Percentiles rank a stretch among this genome's conserved stretches.
These are phyloP conservation scores for Mycena polygramma DNA, from an alignment of 768 basidiomycete genomes.

Conservation along the genomic window DNA sequence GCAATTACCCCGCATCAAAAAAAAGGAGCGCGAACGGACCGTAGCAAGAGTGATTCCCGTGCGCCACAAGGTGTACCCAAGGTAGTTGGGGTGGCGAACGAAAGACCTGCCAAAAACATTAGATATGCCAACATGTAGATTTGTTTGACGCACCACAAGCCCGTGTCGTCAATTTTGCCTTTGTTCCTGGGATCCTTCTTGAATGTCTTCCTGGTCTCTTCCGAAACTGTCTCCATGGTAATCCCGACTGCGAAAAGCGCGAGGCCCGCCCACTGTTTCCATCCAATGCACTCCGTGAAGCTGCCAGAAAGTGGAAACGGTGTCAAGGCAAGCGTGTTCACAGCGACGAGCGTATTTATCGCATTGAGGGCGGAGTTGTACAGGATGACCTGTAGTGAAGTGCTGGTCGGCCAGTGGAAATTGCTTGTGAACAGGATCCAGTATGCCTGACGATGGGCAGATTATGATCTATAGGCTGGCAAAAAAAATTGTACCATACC, in stretches of 20 bases:
- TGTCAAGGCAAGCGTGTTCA: slow-evolving; percentile 32
- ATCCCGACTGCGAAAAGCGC: slow-evolving; percentile 37
- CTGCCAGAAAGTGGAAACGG: slow-evolving; percentile 22
- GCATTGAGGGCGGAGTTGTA: slow-evolving; percentile 36
- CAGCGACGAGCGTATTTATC: slow-evolving; percentile 40
- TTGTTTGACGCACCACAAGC: slow-evolving; percentile 37
- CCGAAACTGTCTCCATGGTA: slow-evolving; percentile 38
- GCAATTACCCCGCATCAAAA: neutral
- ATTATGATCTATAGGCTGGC: neutral
- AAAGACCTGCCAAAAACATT: slow-evolving; percentile 15
- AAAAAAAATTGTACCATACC: neutral
- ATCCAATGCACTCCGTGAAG: slow-evolving; percentile 35
- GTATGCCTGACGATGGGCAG: slow-evolving; percentile 2
- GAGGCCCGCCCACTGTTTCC: slow-evolving; percentile 36
- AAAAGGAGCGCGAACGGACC: slow-evolving; percentile 6
- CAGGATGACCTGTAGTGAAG: slow-evolving; percentile 24
- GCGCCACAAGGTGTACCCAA: slow-evolving; percentile 42
- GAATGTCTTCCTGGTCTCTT: slow-evolving; percentile 39
- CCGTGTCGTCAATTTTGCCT: slow-evolving; percentile 39
- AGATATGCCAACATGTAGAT: slow-evolving; percentile 3
- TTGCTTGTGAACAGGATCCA: slow-evolving; percentile 25
- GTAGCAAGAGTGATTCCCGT: slow-evolving; percentile 39
- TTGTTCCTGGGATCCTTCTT: slow-evolving; percentile 42
- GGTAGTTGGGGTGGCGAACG: slow-evolving; percentile 43
- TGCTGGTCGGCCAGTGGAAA: slow-evolving; percentile 19